Base-by-base conservation (phyloP, 2,329 filamentous ascomycete genomes). In the Neonectria sp. region DNA sequence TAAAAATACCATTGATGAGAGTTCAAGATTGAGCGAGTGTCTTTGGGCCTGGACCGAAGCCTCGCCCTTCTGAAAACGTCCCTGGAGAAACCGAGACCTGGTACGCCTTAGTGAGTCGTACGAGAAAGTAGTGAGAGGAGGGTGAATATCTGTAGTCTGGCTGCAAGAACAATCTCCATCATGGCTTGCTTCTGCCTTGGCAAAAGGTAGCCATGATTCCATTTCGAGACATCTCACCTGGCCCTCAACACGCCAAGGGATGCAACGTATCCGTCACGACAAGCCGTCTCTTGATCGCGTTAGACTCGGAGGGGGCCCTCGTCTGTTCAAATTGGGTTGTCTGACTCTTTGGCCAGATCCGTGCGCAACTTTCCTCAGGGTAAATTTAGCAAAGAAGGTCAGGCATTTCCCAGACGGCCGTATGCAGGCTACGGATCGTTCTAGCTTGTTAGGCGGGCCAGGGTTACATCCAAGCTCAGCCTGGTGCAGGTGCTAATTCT, bases 391-490 rank as follows among this genome's bases (percentile, higher is more conserved):
- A 58, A 53, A 58, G 17, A 51, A 59, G 29, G 33, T 48, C 57
- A 60, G 52, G 63, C 57, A 56, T 56, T 56, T 55, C 48, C 62
- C 51, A 60, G 56, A 65, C 62, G 56, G 15, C 12, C 31, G 15
- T 49, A 11, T 52, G 56, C 62, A 56, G 49, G 62, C 55, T 56
- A 43, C 27, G 49, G 43, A 51, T 60, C 56, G 49, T 60, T 65
- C 56, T 56, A 65, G 62, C 43, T 60, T 33, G 25, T 51, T 29
- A 25, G 31, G 56, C 51, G 62, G 61, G 49, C 43, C 56, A 65
- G 56, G 46, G 62, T 27, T 48, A 43, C 31, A 33, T 43, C 43
- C 46, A 55, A 31, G 40, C 55, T 46, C 51, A 55, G 31, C 25
- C 29, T 53, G 52, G 48, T 27, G 21, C n/a, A 24, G 7, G 24